Evolutionary conservation across 179 eudicot species (phyloP).

Genomic region (Beta corolliflora): DNA sequence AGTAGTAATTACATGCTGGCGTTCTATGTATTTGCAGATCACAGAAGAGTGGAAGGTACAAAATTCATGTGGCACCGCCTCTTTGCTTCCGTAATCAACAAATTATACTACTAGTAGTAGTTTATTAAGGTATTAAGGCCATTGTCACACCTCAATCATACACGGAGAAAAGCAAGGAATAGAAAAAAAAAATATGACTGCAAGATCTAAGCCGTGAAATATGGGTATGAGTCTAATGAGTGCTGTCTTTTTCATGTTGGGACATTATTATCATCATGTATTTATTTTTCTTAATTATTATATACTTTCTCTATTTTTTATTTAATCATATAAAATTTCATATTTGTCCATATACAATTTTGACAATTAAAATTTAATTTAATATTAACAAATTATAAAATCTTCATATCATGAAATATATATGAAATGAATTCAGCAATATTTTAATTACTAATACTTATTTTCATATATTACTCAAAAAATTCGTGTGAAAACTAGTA

Average conservation of each 20-base stretch:
- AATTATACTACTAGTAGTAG: background rate
- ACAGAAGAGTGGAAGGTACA: background rate
- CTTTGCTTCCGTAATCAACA: background rate
- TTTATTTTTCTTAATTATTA: background rate
- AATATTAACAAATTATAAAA: too few relatives aligned
- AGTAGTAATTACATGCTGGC: background rate
- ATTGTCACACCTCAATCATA: constrained; percentile 10
- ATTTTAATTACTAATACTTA: too few relatives aligned
- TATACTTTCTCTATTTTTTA: too few relatives aligned
- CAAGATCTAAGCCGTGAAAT: constrained; percentile 10
- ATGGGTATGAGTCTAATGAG: constrained; percentile 8
- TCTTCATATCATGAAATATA: too few relatives aligned
- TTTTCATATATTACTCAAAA: too few relatives aligned
- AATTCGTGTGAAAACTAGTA: too few relatives aligned
- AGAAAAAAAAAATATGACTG: background rate
- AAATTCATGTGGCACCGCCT: constrained; percentile 25
- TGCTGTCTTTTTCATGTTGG: constrained; percentile 3
- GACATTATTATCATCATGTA: constrained; percentile 16
- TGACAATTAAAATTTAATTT: too few relatives aligned
- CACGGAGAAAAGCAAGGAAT: background rate
- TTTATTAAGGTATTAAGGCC: background rate
- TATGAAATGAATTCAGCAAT: too few relatives aligned
- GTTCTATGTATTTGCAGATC: background rate
- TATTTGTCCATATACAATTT: too few relatives aligned
- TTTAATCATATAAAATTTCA: too few relatives aligned